These are phyloP conservation scores for Penicillium argentinense DNA, from an alignment of 495 filamentous ascomycete species.

Conservation along the genomic window DNA sequence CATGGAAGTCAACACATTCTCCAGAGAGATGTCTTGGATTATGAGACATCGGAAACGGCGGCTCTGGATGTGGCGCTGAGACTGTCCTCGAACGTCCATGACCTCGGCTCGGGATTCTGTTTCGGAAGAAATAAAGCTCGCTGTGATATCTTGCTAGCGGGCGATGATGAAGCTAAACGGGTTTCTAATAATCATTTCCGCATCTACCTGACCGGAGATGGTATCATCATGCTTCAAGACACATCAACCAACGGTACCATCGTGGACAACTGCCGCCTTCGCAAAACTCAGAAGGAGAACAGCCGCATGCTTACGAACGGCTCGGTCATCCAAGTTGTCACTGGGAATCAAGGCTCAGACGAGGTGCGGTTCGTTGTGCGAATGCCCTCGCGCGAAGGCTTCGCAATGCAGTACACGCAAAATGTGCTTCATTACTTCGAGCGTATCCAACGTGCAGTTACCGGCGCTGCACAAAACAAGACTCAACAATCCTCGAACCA, in stretches of 20 bases:
- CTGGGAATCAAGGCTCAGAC: slow-evolving; percentile 42
- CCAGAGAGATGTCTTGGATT: slow-evolving; percentile 39
- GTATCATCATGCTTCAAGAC: slow-evolving; percentile 86
- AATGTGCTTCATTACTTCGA: slow-evolving; percentile 59
- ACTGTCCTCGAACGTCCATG: slow-evolving; percentile 67
- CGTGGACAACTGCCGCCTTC: slow-evolving; percentile 68
- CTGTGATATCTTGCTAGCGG: slow-evolving; percentile 71
- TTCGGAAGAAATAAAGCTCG: slow-evolving; percentile 75
- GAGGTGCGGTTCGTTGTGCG: slow-evolving; percentile 78
- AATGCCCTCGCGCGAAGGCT: slow-evolving; percentile 69
- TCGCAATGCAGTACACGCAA: slow-evolving; percentile 54
- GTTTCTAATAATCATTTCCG: slow-evolving; percentile 91
- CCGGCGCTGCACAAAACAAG: slow-evolving; percentile 22
- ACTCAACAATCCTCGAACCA: slow-evolving; percentile 28
- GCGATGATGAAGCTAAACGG: slow-evolving; percentile 52
- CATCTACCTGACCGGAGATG: slow-evolving; percentile 78
- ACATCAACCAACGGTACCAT: slow-evolving; percentile 89
- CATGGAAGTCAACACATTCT: slow-evolving; percentile 59
- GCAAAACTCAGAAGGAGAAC: slow-evolving; percentile 44
- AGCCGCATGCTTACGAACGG: slow-evolving; percentile 69
- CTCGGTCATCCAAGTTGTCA: slow-evolving; percentile 69
- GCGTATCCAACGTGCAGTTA: slow-evolving; percentile 26
- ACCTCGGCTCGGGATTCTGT: slow-evolving; percentile 66
- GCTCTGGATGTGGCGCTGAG: slow-evolving; percentile 72
- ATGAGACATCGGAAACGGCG: slow-evolving; percentile 43